phyloP scores from a whole-genome alignment of 306 rosid species.

The Quercus berberidifolia region DNA sequence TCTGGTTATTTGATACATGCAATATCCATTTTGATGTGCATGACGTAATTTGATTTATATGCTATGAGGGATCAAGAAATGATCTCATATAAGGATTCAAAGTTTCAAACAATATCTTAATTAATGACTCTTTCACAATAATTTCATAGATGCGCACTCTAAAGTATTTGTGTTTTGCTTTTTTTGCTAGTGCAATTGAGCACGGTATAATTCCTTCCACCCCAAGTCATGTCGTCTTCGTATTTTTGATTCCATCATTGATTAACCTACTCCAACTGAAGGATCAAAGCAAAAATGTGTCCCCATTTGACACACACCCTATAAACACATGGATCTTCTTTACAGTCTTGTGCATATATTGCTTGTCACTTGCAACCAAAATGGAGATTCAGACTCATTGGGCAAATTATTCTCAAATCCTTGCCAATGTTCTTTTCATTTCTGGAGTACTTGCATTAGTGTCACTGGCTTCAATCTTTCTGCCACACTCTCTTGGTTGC shows the following conservation, averaged over 20 bases:
- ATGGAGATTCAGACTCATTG: neutral
- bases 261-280: conserved; percentile 3
- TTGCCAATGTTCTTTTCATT: conserved; percentile 4
- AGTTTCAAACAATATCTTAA: too few species aligned
- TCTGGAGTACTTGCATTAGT: conserved; percentile 13
- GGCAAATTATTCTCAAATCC: neutral
- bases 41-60: too few species aligned
- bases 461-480: conserved; percentile 13
- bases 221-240: conserved; percentile 5
- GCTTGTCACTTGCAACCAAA: neutral
- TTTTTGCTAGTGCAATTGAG: neutral
- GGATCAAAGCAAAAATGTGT: conserved; percentile 5
- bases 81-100: too few species aligned
- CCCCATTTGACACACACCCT: conserved; percentile 11
- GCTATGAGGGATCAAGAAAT: too few species aligned
- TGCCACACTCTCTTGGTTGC: neutral
- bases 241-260: neutral
- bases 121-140: too few species aligned
- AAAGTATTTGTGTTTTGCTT: too few species aligned
- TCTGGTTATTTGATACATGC: too few species aligned
- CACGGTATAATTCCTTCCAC: neutral
- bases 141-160: too few species aligned
- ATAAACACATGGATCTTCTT: conserved; percentile 14
- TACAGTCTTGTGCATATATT: conserved; percentile 11
- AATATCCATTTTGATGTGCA: too few species aligned